Conservation (phyloP, 192 early-diverging fungal species). For the Entomortierella chlamydospora region DNA sequence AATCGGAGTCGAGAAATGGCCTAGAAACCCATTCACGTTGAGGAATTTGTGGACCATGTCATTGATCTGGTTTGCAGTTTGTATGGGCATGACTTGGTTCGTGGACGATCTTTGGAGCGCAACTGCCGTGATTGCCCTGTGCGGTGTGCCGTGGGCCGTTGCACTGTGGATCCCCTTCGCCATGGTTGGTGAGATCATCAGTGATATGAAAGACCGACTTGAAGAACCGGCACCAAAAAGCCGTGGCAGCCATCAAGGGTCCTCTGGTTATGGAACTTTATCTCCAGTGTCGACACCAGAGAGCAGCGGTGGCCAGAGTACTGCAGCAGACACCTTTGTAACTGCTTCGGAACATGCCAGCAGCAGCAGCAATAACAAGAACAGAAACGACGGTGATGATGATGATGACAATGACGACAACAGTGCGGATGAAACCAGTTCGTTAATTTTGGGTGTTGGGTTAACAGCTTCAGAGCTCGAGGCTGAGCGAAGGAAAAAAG, state of each 20-base stretch:
- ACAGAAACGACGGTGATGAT: neutral
- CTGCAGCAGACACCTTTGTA: too few species aligned
- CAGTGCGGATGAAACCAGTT: neutral
- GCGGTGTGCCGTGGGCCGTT: constrained; percentile 91
- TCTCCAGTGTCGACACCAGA: neutral
- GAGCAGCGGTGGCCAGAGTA: neutral
- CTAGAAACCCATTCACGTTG: constrained; percentile 53
- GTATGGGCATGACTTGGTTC: constrained; percentile 77
- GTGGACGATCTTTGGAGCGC: constrained; percentile 68
- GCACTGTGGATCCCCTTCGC: constrained; percentile 94
- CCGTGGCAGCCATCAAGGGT: neutral
- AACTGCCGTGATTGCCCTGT: constrained; percentile 73
- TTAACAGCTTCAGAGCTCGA: constrained; percentile 9
- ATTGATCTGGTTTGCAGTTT: constrained; percentile 71
- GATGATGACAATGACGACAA: constrained; percentile 7
- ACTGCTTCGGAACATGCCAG: neutral
- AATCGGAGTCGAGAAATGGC: constrained; percentile 27
- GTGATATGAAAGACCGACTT: constrained; percentile 55
- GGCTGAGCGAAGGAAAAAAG: neutral
- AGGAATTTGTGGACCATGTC: constrained; percentile 79
- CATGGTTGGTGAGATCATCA: constrained; percentile 84
- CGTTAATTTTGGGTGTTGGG: neutral
- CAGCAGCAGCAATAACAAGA: neutral
- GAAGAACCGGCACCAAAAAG: constrained; percentile 2
- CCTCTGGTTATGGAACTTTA: neutral